Conservation (phyloP, 768 basidiomycete genomes). For the Galerina marginata region DNA sequence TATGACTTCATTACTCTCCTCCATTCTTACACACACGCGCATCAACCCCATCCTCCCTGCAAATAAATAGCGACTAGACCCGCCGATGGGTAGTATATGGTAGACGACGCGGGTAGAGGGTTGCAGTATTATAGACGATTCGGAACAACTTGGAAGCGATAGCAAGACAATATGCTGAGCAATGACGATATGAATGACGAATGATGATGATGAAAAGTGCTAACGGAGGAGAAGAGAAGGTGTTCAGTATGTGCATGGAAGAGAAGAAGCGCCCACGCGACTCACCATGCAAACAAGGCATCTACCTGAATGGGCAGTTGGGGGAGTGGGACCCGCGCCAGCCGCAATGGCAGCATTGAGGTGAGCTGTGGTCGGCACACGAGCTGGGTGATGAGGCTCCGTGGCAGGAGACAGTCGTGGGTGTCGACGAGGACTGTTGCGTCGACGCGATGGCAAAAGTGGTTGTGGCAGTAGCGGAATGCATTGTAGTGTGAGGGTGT, state of each 20-base stretch:
- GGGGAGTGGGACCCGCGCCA: conserved; percentile 66
- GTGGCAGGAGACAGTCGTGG: conserved; percentile 27
- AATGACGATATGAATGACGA: conserved; percentile 8
- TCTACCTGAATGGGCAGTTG: conserved; percentile 53
- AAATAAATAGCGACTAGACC: conserved; percentile 26
- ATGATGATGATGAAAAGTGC: conserved; percentile 9
- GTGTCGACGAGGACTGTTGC: conserved; percentile 24
- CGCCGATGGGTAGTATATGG: conserved; percentile 24
- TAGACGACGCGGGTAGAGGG: conserved; percentile 17
- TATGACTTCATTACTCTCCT: conserved; percentile 41
- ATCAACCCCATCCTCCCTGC: conserved; percentile 16
- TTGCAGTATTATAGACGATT: conserved; percentile 23
- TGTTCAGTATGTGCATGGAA: conserved; percentile 1
- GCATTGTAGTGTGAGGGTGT: conserved; percentile 18
- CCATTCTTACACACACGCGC: conserved; percentile 33
- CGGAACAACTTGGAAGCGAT: conserved; percentile 23
- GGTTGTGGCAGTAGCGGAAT: conserved; percentile 17
- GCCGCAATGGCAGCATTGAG: conserved; percentile 82
- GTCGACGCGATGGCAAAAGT: conserved; percentile 24
- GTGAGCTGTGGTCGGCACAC: conserved; percentile 58
- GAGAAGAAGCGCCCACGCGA: conserved; percentile 16
- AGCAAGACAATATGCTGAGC: conserved; percentile 17
- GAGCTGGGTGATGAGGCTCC: conserved; percentile 19
- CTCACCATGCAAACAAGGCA: conserved; percentile 12
- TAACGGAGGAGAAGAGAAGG: conserved; percentile 10